Evolutionary conservation across 345 rosid species (phyloP).

Genomic region (Cardamine chenopodiifolia): DNA sequence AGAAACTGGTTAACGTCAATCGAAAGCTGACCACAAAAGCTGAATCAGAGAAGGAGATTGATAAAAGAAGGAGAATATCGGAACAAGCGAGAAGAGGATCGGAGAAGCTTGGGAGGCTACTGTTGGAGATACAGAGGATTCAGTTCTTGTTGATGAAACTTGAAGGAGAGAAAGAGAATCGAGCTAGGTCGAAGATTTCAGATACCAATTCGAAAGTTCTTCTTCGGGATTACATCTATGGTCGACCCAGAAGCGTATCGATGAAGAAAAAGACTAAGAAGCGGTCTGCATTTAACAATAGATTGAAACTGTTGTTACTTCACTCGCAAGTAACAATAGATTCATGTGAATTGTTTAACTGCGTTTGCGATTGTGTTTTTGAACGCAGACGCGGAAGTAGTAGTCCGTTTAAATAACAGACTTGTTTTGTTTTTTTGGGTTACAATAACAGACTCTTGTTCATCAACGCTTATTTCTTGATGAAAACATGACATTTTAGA

Average conservation of each 20-base stretch:
- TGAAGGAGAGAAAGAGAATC: constrained; percentile 63
- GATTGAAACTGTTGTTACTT: constrained; percentile 38
- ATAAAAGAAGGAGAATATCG: constrained; percentile 51
- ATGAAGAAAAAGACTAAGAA: constrained; percentile 49
- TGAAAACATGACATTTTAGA: constrained; percentile 8
- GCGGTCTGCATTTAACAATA: constrained; percentile 59
- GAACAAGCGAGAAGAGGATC: constrained; percentile 83
- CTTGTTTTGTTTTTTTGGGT: neutral
- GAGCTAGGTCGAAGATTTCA: constrained; percentile 48
- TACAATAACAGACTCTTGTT: neutral
- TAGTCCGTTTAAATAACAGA: constrained; percentile 25
- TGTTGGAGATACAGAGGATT: constrained; percentile 85
- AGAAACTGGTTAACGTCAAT: constrained; percentile 63
- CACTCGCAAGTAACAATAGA: constrained; percentile 14
- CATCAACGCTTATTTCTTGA: neutral
- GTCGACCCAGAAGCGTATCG: constrained; percentile 49
- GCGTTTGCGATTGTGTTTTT: constrained; percentile 32
- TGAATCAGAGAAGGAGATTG: constrained; percentile 50
- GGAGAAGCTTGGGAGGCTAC: constrained; percentile 81
- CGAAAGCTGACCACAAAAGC: constrained; percentile 56
- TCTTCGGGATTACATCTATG: constrained; percentile 80
- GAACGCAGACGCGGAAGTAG: constrained; percentile 17
- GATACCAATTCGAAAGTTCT: constrained; percentile 62
- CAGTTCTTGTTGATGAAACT: constrained; percentile 74
- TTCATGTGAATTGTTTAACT: constrained; percentile 20